These are phyloP conservation scores for Diospyros kaki DNA, from an alignment of 148 eudicot genomes.

Conservation along the genomic window DNA sequence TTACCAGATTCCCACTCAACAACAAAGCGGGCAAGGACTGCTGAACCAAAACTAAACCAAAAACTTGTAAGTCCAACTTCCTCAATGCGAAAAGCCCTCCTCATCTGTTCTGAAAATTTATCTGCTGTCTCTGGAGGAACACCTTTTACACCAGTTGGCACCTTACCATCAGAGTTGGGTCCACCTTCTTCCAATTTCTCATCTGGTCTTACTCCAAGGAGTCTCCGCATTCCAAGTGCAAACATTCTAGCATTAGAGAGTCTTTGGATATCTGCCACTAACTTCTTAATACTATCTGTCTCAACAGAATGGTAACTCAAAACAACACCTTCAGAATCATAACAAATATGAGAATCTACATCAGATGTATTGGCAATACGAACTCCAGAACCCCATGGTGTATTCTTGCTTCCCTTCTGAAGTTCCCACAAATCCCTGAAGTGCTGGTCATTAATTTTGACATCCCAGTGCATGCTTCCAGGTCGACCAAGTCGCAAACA, in stretches of 20 bases:
- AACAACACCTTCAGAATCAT: slow-evolving; percentile 88
- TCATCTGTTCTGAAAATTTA: slow-evolving; percentile 79
- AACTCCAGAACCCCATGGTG: slow-evolving; percentile 90
- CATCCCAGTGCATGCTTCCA: slow-evolving; percentile 99
- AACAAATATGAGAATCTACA: slow-evolving; percentile 86
- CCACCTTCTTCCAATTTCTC: slow-evolving; percentile 60
- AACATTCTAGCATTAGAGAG: slow-evolving; percentile 89
- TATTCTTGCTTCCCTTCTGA: slow-evolving; percentile 67
- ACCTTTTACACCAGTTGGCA: slow-evolving; percentile 37
- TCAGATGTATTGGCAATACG: slow-evolving; percentile 93
- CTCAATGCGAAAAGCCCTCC: slow-evolving; percentile 84
- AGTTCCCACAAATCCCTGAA: slow-evolving; percentile 96
- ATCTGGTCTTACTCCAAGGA: slow-evolving; percentile 68
- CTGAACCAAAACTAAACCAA: slow-evolving; percentile 97
- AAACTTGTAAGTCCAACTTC: slow-evolving; percentile 94
- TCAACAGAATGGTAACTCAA: slow-evolving; percentile 85
- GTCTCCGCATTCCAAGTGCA: slow-evolving; percentile 88
- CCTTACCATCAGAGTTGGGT: slow-evolving; percentile 45
- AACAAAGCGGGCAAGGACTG: slow-evolving; percentile 86
- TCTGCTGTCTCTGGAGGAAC: slow-evolving; percentile 45
- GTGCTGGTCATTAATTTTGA: slow-evolving; percentile 85
- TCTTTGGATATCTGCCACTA: slow-evolving; percentile 88
- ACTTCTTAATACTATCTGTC: slow-evolving; percentile 81
- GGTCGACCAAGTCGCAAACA: slow-evolving; percentile 88
- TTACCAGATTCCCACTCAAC: slow-evolving; percentile 96